Evolutionary conservation across 441 rosid genomes (phyloP).

Genomic region (Mallotus japonicus): DNA sequence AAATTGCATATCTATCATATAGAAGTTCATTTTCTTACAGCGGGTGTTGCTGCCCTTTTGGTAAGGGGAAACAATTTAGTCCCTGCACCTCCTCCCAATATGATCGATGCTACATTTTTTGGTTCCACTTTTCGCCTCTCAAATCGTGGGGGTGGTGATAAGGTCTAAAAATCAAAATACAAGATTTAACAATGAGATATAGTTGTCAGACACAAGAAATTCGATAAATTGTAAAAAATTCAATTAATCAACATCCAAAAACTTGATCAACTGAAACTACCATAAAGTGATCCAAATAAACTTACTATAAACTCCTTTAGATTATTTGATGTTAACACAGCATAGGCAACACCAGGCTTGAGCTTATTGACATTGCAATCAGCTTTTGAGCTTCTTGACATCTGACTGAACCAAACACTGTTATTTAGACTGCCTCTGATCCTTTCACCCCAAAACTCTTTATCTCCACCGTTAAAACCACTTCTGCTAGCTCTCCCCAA

Average conservation of each 20-base stretch:
- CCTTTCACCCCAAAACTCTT: conserved; percentile 59
- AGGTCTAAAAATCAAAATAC: conserved; percentile 37
- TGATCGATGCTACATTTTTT: conserved; percentile 77
- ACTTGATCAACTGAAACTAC: not conserved
- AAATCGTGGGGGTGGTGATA: conserved; percentile 43
- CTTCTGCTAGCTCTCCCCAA: conserved; percentile 29
- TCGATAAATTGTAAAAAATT: not conserved
- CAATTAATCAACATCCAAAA: not conserved
- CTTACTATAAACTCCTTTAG: conserved; percentile 57
- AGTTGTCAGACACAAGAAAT: not conserved
- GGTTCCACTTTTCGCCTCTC: conserved; percentile 69
- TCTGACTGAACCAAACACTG: conserved; percentile 30
- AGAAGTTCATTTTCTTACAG: conserved; percentile 45
- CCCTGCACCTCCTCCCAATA: conserved; percentile 94
- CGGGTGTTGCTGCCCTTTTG: conserved; percentile 82
- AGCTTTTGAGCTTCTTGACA: conserved; percentile 33
- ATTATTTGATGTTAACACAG: conserved; percentile 58
- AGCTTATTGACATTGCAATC: conserved; percentile 32
- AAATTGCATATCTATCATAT: not conserved
- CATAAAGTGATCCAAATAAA: conserved; percentile 3
- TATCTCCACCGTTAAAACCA: conserved; percentile 35
- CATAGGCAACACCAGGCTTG: conserved; percentile 46
- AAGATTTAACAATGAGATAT: conserved; percentile 2
- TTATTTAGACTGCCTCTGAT: conserved; percentile 41
- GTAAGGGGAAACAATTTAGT: conserved; percentile 89